Conservation (phyloP, 495 filamentous ascomycete species). For the Cercophora scortea region DNA sequence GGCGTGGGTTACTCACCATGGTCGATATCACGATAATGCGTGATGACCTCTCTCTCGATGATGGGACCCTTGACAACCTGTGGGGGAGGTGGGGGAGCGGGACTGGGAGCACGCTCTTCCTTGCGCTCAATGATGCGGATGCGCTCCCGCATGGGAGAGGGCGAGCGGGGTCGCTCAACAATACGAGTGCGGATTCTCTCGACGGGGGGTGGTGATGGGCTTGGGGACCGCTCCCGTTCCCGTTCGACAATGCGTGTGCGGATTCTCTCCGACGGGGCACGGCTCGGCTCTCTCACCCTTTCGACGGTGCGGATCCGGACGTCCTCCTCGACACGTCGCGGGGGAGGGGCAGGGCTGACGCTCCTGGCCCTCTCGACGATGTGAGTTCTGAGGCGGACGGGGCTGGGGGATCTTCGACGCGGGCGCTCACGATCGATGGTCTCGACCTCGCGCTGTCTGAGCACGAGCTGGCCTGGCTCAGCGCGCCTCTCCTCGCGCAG, state of each 20-base stretch:
- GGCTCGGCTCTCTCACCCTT: constrained; percentile 20
- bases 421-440: constrained; percentile 29
- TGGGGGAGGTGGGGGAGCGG: constrained; percentile 45
- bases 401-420: constrained; percentile 35
- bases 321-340: constrained; percentile 18
- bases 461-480: constrained; percentile 33
- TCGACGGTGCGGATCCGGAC: constrained; percentile 20
- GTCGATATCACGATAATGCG: constrained; percentile 80
- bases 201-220: constrained; percentile 11
- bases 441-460: constrained; percentile 38
- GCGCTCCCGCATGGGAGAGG: constrained; percentile 32
- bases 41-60: constrained; percentile 75
- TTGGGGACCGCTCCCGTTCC: constrained; percentile 10
- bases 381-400: constrained; percentile 26
- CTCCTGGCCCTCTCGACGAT: constrained; percentile 24
- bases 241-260: constrained; percentile 20
- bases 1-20: constrained; percentile 71
- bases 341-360: constrained; percentile 18
- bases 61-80: constrained; percentile 55
- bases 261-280: constrained; percentile 19
- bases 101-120: constrained; percentile 32
- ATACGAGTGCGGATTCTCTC: constrained; percentile 29
- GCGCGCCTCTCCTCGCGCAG: constrained; percentile 30
- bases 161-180: constrained; percentile 35
- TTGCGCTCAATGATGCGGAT: constrained; percentile 38